phyloP scores from a whole-genome alignment of 2,329 filamentous ascomycete genomes.

The Orbilia javanica region DNA sequence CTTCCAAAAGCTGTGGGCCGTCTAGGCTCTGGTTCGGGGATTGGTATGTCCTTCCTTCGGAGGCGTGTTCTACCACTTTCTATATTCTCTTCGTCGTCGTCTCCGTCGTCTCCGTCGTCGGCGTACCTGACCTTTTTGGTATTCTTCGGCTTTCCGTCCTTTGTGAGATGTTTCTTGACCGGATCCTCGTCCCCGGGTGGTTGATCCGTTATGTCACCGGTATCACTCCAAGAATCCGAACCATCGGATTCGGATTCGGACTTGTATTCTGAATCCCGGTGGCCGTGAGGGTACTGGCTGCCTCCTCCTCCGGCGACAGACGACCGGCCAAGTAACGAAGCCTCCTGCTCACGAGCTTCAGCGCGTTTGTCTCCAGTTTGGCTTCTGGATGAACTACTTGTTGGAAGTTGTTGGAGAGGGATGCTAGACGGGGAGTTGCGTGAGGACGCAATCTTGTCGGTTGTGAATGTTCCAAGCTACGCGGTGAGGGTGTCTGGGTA shows the following conservation, averaged over 20 bases:
- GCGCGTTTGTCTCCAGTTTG: conserved; percentile 64
- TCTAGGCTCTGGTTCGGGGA: conserved; percentile 29
- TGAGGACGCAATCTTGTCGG: conserved; percentile 55
- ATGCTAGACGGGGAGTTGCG: conserved; percentile 22
- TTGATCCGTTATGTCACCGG: conserved; percentile 94
- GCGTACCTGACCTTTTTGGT: conserved; percentile 39
- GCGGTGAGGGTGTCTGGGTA: not conserved
- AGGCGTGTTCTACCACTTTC: conserved; percentile 13
- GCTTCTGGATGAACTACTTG: conserved; percentile 65
- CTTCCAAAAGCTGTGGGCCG: conserved; percentile 20
- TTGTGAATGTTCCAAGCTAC: not conserved
- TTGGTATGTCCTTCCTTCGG: conserved; percentile 49
- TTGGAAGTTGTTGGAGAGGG: conserved; percentile 61
- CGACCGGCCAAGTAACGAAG: conserved; percentile 66
- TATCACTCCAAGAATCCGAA: conserved; percentile 89
- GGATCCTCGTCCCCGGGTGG: conserved; percentile 85
- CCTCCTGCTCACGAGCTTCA: conserved; percentile 68
- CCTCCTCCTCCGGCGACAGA: conserved; percentile 40
- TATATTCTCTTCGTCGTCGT: not conserved
- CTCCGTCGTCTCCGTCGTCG: conserved; percentile 10
- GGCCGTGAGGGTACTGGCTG: conserved; percentile 55
- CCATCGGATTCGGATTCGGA: conserved; percentile 72
- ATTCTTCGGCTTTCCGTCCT: conserved; percentile 3
- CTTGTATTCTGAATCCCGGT: conserved; percentile 66
- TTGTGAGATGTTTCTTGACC: conserved; percentile 76